Percentiles rank a stretch among this genome's conserved stretches.
These are phyloP conservation scores for Gnomoniopsis smithogilvyi DNA, from an alignment of 2,329 filamentous ascomycete genomes.

Conservation along the genomic window DNA sequence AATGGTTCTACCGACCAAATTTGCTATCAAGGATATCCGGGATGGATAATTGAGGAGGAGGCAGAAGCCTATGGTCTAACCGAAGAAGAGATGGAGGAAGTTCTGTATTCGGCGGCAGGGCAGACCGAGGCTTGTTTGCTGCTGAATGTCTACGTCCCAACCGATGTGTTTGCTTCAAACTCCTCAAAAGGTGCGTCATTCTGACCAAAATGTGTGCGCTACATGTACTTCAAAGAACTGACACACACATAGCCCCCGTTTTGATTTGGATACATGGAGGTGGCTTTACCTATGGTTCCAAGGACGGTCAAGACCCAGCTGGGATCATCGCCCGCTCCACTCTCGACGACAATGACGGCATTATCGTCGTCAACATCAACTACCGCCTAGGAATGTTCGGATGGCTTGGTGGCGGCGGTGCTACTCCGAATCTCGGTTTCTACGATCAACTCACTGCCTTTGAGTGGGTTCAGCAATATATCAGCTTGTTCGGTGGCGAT, in stretches of 20 bases:
- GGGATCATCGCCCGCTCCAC: conserved; percentile 12
- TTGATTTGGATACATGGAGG: conserved; percentile 45
- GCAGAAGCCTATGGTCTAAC: conserved; percentile 15
- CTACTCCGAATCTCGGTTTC: conserved; percentile 39
- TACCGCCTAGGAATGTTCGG: conserved; percentile 48
- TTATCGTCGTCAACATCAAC: conserved; percentile 46
- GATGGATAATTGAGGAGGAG: conserved; percentile 23
- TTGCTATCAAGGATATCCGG: conserved; percentile 30
- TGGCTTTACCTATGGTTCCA: conserved; percentile 40
- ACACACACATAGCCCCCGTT: conserved; percentile 36
- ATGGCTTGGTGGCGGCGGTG: conserved; percentile 36
- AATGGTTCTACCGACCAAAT: conserved; percentile 13
- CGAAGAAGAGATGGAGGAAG: conserved; percentile 11
- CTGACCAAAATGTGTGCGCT: not conserved
- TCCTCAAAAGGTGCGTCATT: not conserved
- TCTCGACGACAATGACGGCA: conserved; percentile 26
- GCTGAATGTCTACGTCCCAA: conserved; percentile 46
- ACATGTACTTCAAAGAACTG: conserved; percentile 23
- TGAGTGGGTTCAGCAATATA: conserved; percentile 42
- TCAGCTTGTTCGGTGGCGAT: conserved; percentile 39
- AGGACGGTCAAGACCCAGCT: conserved; percentile 23
- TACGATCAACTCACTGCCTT: conserved; percentile 36
- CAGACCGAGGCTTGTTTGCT: conserved; percentile 46
- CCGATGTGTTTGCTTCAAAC: conserved; percentile 25
- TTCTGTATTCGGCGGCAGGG: conserved; percentile 19